A percentile compares a stretch with the other conserved stretches of the same genome.
phyloP scores from a whole-genome alignment of 257 asterid genomes.

The Penstemon barbatus region DNA sequence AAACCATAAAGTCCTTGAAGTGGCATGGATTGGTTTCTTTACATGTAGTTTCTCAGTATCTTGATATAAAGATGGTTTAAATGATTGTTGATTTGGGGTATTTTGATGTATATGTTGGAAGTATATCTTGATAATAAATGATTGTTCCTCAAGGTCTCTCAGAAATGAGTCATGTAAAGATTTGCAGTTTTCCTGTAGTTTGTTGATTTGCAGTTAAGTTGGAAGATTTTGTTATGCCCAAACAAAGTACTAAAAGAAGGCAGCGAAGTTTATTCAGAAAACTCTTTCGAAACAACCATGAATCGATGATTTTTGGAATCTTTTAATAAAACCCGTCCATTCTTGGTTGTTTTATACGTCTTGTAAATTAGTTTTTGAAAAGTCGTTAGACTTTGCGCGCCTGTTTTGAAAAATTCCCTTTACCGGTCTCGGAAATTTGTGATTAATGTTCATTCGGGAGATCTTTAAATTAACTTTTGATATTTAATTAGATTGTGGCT shows the following conservation, averaged over 20 bases:
- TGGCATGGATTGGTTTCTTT: slow-evolving; percentile 6
- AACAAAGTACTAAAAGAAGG: background rate
- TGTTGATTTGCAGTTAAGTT: slow-evolving; percentile 6
- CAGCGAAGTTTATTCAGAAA: background rate
- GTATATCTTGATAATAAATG: background rate
- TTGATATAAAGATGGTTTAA: slow-evolving; percentile 12
- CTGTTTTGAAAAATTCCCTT: slow-evolving; percentile 6
- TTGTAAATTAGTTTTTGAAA: slow-evolving; percentile 13
- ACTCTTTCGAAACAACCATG: background rate
- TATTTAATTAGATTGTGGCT: background rate
- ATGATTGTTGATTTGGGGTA: slow-evolving; percentile 10
- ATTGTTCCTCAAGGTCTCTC: slow-evolving; percentile 2
- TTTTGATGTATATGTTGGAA: background rate
- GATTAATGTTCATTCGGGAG: background rate
- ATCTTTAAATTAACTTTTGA: background rate
- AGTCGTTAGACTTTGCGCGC: slow-evolving; percentile 1
- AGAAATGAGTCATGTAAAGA: background rate
- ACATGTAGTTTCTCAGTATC: slow-evolving; percentile 19
- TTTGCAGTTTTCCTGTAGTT: background rate
- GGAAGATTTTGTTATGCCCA: background rate
- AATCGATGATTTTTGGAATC: background rate
- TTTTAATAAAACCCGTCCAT: too few relatives aligned
- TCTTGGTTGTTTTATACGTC: background rate
- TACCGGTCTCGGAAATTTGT: slow-evolving; percentile 13
- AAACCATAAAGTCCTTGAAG: slow-evolving; percentile 9